phyloP scores from a whole-genome alignment of 768 basidiomycete genomes.

The Termitomyces sp. region DNA sequence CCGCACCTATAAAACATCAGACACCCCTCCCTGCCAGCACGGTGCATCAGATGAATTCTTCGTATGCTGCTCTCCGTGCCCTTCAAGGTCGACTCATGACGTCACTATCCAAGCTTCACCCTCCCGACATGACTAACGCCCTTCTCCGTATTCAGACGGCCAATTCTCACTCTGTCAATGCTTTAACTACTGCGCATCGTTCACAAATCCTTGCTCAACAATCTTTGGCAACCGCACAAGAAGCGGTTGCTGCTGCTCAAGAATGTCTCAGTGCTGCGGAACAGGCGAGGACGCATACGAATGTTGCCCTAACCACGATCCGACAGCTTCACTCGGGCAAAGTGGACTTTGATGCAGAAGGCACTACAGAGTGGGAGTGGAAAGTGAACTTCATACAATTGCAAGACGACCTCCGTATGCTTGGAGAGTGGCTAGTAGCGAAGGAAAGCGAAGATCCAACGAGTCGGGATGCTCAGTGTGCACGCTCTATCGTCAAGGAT shows the following conservation, averaged over 20 bases:
- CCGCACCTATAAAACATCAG: not conserved
- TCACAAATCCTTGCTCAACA: constrained; percentile 25
- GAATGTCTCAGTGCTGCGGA: constrained; percentile 21
- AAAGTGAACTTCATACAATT: constrained; percentile 5
- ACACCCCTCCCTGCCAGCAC: not conserved
- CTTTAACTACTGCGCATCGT: constrained; percentile 20
- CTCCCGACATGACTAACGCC: constrained; percentile 14
- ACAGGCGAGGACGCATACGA: constrained; percentile 16
- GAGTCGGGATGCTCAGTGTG: constrained; percentile 13
- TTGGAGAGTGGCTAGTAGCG: constrained; percentile 15
- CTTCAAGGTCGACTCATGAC: constrained; percentile 18
- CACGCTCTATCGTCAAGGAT: not conserved
- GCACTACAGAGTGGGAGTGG: constrained; percentile 10
- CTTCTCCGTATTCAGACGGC: constrained; percentile 19
- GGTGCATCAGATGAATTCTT: constrained; percentile 1
- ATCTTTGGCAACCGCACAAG: constrained; percentile 21
- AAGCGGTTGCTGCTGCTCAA: constrained; percentile 22
- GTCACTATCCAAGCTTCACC: constrained; percentile 17
- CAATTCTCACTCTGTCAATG: constrained; percentile 18
- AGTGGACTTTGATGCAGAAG: not conserved
- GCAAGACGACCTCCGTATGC: constrained; percentile 14
- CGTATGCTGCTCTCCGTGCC: constrained; percentile 15
- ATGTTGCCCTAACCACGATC: constrained; percentile 20
- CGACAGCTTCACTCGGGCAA: constrained; percentile 11
- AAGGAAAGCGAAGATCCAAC: constrained; percentile 14